Conservation (phyloP, 2,329 filamentous ascomycete genomes). For the Epichloe uncinata region DNA sequence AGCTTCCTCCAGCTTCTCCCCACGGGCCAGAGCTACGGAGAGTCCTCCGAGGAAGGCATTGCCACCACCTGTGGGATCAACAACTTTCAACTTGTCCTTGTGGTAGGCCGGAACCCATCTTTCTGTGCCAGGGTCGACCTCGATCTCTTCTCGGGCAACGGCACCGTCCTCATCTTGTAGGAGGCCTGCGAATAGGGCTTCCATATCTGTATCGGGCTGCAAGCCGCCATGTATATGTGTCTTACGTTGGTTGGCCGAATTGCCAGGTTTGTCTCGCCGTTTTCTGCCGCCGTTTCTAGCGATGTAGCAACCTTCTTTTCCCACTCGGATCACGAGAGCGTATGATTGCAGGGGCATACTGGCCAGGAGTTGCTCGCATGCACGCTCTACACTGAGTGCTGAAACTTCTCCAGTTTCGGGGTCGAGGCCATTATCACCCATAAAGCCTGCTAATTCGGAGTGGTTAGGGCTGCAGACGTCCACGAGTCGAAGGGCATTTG, state of each 20-base stretch:
- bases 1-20: conserved; percentile 51
- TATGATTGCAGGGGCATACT: conserved; percentile 52
- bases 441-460: conserved; percentile 74
- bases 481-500: conserved; percentile 46
- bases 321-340: conserved; percentile 56
- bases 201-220: conserved; percentile 48
- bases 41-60: conserved; percentile 71
- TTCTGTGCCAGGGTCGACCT: conserved; percentile 50
- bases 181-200: conserved; percentile 45
- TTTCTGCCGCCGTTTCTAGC: conserved; percentile 43
- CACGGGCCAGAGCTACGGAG: conserved; percentile 44
- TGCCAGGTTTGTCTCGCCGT: background rate
- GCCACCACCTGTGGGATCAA: conserved; percentile 91
- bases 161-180: conserved; percentile 39
- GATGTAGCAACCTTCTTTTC: conserved; percentile 58
- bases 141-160: conserved; percentile 43
- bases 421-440: conserved; percentile 48
- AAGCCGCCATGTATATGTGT: conserved; percentile 36
- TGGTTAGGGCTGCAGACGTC: conserved; percentile 71
- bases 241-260: conserved; percentile 20
- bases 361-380: conserved; percentile 48
- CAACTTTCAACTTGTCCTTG: conserved; percentile 37
- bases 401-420: conserved; percentile 41
- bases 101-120: conserved; percentile 74
- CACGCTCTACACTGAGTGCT: conserved; percentile 38